Percentiles rank a stretch among this genome's conserved stretches.
Conservation (phyloP, 2,329 filamentous ascomycete species). For the Cladosporium velox region DNA sequence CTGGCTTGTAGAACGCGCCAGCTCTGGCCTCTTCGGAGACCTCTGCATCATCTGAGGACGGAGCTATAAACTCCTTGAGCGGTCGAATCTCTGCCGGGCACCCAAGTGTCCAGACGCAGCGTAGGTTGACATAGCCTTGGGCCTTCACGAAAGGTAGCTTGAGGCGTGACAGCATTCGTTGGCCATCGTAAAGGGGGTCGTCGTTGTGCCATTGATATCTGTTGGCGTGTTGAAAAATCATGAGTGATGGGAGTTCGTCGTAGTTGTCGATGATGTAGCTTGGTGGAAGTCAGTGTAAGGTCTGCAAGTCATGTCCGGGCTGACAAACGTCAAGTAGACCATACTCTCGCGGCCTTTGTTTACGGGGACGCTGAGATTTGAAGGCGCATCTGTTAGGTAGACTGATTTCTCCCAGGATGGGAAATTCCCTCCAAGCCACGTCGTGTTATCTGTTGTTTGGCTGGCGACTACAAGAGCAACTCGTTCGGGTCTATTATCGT, state of each 20-base stretch:
- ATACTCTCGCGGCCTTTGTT: conserved; percentile 54
- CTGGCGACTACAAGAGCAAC: conserved; percentile 39
- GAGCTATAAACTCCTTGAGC: conserved; percentile 34
- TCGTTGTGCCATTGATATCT: conserved; percentile 60
- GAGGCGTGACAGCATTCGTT: conserved; percentile 51
- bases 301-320: neutral
- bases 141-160: conserved; percentile 51
- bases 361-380: conserved; percentile 44
- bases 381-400: conserved; percentile 47
- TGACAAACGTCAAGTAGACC: conserved; percentile 50
- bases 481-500: too few species aligned
- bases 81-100: conserved; percentile 56
- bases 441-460: conserved; percentile 41
- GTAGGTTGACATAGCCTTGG: conserved; percentile 57
- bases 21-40: conserved; percentile 44
- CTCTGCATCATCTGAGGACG: conserved; percentile 34
- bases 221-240: conserved; percentile 62
- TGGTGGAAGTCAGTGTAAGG: conserved; percentile 23
- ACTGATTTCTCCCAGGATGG: conserved; percentile 44
- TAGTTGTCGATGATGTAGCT: conserved; percentile 58
- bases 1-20: conserved; percentile 51
- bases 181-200: conserved; percentile 51
- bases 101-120: conserved; percentile 55
- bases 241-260: conserved; percentile 54
- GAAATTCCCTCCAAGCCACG: conserved; percentile 44